These are phyloP conservation scores for Hanseniaspora clermontiae DNA, from an alignment of 805 yeast genomes.

Conservation along the genomic window DNA sequence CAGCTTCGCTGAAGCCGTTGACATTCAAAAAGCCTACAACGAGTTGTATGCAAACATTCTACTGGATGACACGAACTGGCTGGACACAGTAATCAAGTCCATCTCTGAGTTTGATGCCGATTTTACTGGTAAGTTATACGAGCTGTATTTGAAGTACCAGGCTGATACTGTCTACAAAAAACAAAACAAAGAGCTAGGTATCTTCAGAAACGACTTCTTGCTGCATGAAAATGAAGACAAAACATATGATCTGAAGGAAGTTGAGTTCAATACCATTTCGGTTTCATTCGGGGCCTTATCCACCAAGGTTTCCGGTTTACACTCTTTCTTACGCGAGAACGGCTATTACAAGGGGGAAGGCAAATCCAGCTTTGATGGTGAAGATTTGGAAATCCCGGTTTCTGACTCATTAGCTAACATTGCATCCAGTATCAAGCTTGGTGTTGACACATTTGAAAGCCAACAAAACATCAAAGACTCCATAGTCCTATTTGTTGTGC, in stretches of 20 bases:
- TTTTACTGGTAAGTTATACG: conserved; percentile 72
- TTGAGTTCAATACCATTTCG: conserved; percentile 90
- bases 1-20: conserved; percentile 54
- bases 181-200: conserved; percentile 64
- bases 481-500: conserved; percentile 64
- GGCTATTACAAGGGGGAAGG: conserved; percentile 38
- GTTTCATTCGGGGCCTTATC: conserved; percentile 92
- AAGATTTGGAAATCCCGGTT: conserved; percentile 41
- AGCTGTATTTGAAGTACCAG: conserved; percentile 40
- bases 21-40: conserved; percentile 58
- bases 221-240: conserved; percentile 34
- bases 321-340: conserved; percentile 45
- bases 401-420: conserved; percentile 52
- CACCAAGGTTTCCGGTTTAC: conserved; percentile 64
- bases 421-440: conserved; percentile 59
- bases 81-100: conserved; percentile 41
- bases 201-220: conserved; percentile 87
- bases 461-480: conserved; percentile 29
- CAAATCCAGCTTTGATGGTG: conserved; percentile 25
- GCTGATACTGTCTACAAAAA: conserved; percentile 32
- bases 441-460: conserved; percentile 40
- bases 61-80: conserved; percentile 47
- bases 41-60: conserved; percentile 58
- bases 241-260: conserved; percentile 59
- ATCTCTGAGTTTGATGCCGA: conserved; percentile 51